phyloP scores from a whole-genome alignment of 2,329 filamentous ascomycete genomes.

The Aspergillus caelatus region DNA sequence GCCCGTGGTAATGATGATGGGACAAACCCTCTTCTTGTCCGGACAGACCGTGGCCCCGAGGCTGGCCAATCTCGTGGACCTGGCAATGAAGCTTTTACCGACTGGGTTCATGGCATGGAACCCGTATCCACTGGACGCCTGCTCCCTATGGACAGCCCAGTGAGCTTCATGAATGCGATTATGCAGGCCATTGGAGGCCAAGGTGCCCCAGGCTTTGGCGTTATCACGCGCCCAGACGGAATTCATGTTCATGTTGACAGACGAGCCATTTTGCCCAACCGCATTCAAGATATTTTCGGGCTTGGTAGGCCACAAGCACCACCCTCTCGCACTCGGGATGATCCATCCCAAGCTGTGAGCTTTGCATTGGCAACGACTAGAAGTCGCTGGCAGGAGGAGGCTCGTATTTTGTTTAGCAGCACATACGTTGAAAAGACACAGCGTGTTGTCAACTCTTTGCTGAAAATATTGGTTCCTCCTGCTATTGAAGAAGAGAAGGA shows the following conservation, averaged over 20 bases:
- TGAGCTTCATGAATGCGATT: slow-evolving; percentile 61
- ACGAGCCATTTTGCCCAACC: slow-evolving; percentile 51
- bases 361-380: slow-evolving; percentile 74
- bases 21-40: slow-evolving; percentile 81
- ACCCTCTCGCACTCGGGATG: slow-evolving; percentile 46
- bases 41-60: slow-evolving; percentile 47
- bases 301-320: slow-evolving; percentile 34
- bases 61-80: slow-evolving; percentile 39
- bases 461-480: slow-evolving; percentile 75
- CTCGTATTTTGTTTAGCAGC: slow-evolving; percentile 78
- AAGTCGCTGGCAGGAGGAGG: slow-evolving; percentile 85
- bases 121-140: slow-evolving; percentile 47
- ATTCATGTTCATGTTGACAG: slow-evolving; percentile 60
- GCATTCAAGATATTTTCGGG: slow-evolving; percentile 55
- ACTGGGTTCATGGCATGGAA: slow-evolving; percentile 58
- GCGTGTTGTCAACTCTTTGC: slow-evolving; percentile 68
- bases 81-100: slow-evolving; percentile 48
- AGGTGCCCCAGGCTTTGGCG: slow-evolving; percentile 45
- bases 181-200: slow-evolving; percentile 57
- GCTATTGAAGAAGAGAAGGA: slow-evolving; percentile 81
- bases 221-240: slow-evolving; percentile 51
- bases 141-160: slow-evolving; percentile 53
- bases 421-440: slow-evolving; percentile 69
- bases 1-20: slow-evolving; percentile 73
- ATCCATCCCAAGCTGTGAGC: slow-evolving; percentile 68